Percentiles rank a stretch among this genome's conserved stretches.
phyloP scores from a whole-genome alignment of 495 filamentous ascomycete genomes.

The Baudoinia panamericana region DNA sequence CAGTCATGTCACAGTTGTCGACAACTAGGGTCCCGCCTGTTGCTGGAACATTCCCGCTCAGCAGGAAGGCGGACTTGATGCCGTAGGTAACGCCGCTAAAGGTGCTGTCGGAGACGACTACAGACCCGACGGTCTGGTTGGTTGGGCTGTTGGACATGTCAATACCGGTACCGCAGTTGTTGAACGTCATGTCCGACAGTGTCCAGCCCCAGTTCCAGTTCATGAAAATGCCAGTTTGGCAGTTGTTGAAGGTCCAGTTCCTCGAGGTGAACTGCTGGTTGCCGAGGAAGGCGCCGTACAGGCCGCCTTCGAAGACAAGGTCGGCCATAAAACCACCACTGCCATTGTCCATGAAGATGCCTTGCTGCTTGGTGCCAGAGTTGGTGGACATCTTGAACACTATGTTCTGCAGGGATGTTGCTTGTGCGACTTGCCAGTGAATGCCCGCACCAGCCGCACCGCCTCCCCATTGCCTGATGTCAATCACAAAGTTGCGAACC shows the following conservation, averaged over 20 bases:
- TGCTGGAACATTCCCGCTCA: constrained; percentile 26
- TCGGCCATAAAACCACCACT: constrained; percentile 40
- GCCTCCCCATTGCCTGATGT: constrained; percentile 57
- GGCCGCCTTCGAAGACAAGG: constrained; percentile 35
- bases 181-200: constrained; percentile 31
- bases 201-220: constrained; percentile 48
- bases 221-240: constrained; percentile 37
- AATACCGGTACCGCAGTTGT: constrained; percentile 46
- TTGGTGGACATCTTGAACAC: constrained; percentile 35
- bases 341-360: constrained; percentile 81
- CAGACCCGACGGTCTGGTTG: constrained; percentile 36
- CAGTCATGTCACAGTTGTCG: constrained; percentile 54
- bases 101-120: constrained; percentile 30
- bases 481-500: constrained; percentile 87
- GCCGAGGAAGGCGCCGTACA: constrained; percentile 37
- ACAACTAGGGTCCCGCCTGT: constrained; percentile 43
- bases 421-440: constrained; percentile 97
- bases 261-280: constrained; percentile 44
- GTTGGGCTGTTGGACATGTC: constrained; percentile 43
- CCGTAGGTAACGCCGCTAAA: constrained; percentile 27
- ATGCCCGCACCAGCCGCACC: constrained; percentile 52
- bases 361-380: constrained; percentile 25
- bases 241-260: constrained; percentile 38
- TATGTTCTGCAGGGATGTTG: constrained; percentile 55
- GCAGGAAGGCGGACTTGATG: constrained; percentile 17